Evolutionary conservation across 208 protist species (phyloP), one percentile per base, ranked within the genome.

Genomic region (Wallacemonas sp.): DNA sequence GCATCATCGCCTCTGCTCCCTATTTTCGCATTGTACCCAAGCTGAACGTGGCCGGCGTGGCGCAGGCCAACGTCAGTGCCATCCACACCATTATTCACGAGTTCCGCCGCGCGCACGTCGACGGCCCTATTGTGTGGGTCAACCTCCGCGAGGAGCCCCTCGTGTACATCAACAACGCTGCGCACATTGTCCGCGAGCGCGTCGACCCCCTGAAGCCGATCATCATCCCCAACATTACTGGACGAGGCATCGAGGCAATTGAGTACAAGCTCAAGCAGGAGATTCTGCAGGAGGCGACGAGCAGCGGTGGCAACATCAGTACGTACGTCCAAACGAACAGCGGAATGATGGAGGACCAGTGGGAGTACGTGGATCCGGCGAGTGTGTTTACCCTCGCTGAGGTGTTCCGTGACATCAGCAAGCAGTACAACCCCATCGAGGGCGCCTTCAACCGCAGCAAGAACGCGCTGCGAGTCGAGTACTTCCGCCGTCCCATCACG

Each of bases 61-160:
- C 83, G 4, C 89, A 95, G 83, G 81, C 86, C 19, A 87, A 87
- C 53, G 66, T 81, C 1, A 90, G 79, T 66, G 78, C 82, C 24
- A 69, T 93, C 39, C 60, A 73, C 52, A 90, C 89, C 41, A 87
- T 92, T 69, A 63, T 93, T 32, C 92, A 95, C 59, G 89, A 88
- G 63, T 67, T 95, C 38, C 73, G 74, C 57, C 81, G 83, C 39
- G 78, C 82, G 2, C 74, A 87, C 59, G 71, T 81, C n/a, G 77
- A 89, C 54, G 81, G 81, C 4, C 63, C 69, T 10, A 66, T 95
- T 45, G 72, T 93, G 27, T 95, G 89, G 86, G 86, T 95, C 26
- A 95, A 95, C 63, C 80, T 95, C 52, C 85, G 89, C 2, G 89
- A 95, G 58, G 85, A 95, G 66, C 89, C 89, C 42, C 68, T 95